phyloP scores from a whole-genome alignment of 1,139 yeast species.

The Blastobotrys buckinghamii region DNA sequence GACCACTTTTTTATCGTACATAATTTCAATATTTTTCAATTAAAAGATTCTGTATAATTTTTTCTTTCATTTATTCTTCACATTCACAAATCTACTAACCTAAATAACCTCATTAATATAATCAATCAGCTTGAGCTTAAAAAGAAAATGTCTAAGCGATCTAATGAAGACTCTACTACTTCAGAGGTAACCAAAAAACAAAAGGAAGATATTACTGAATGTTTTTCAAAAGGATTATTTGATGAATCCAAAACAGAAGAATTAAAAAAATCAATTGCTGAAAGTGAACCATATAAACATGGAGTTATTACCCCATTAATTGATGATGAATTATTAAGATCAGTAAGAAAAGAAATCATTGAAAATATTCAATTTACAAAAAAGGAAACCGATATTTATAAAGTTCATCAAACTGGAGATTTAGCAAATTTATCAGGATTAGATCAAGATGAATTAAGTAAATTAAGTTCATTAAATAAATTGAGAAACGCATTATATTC shows the following conservation, averaged over 20 bases:
- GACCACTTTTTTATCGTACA: too few relatives aligned
- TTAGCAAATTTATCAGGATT: slow-evolving; percentile 87
- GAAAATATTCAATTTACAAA: slow-evolving; percentile 81
- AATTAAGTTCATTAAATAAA: slow-evolving; percentile 68
- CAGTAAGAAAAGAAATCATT: slow-evolving; percentile 79
- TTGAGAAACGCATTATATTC: slow-evolving; percentile 85
- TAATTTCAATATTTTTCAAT: too few relatives aligned
- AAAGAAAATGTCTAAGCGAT: slow-evolving; percentile 8
- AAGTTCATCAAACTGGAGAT: slow-evolving; percentile 92
- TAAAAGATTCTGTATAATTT: too few relatives aligned
- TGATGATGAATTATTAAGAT: slow-evolving; percentile 67
- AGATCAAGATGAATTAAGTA: slow-evolving; percentile 64
- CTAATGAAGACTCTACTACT: not conserved
- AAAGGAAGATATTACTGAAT: slow-evolving; percentile 5
- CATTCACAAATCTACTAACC: too few relatives aligned
- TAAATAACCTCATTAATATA: not conserved
- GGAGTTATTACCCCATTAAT: slow-evolving; percentile 73
- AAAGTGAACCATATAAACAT: slow-evolving; percentile 79
- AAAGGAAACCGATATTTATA: slow-evolving; percentile 95
- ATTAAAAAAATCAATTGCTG: slow-evolving; percentile 27
- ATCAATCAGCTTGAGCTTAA: too few relatives aligned
- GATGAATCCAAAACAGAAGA: slow-evolving; percentile 14
- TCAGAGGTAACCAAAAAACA: not conserved
- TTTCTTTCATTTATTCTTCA: too few relatives aligned
- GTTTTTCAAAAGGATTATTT: slow-evolving; percentile 12